Conservation (phyloP, 345 rosid species). For the Geranium brycei region DNA sequence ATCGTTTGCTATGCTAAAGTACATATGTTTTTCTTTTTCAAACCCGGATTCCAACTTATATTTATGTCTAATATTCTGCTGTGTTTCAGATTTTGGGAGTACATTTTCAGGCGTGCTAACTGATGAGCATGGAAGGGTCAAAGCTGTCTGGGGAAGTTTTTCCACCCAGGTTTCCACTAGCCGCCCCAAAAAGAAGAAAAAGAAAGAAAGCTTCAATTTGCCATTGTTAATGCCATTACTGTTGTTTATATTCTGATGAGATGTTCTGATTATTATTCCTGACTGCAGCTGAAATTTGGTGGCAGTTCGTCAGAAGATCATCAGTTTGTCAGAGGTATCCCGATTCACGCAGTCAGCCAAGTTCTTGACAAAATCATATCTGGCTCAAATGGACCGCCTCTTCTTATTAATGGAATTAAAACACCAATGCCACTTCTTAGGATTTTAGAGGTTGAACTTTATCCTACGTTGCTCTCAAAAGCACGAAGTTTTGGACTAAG, state of each 20-base stretch:
- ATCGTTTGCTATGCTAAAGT: conserved; percentile 11
- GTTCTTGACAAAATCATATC: conserved; percentile 59
- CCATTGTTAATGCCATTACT: not conserved
- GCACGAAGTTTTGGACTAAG: conserved; percentile 84
- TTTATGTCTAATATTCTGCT: not conserved
- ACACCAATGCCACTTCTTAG: conserved; percentile 80
- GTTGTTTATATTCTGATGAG: not conserved
- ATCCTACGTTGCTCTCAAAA: conserved; percentile 84
- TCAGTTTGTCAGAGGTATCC: conserved; percentile 86
- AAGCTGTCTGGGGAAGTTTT: conserved; percentile 95
- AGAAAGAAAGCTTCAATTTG: not conserved
- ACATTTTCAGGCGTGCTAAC: conserved; percentile 86
- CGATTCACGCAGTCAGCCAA: conserved; percentile 54
- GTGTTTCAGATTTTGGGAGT: conserved; percentile 77
- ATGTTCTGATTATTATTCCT: conserved; percentile 13
- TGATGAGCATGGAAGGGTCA: conserved; percentile 78
- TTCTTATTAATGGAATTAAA: conserved; percentile 71
- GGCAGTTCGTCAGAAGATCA: conserved; percentile 71
- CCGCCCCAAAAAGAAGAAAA: conserved; percentile 4
- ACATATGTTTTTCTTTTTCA: not conserved
- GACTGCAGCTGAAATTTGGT: conserved; percentile 59
- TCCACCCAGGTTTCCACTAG: conserved; percentile 55
- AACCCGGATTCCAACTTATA: not conserved
- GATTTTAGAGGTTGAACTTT: conserved; percentile 82
- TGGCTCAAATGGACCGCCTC: conserved; percentile 61